Conservation (phyloP, 1,139 yeast species). For the Saccharomyces pastorianus region DNA sequence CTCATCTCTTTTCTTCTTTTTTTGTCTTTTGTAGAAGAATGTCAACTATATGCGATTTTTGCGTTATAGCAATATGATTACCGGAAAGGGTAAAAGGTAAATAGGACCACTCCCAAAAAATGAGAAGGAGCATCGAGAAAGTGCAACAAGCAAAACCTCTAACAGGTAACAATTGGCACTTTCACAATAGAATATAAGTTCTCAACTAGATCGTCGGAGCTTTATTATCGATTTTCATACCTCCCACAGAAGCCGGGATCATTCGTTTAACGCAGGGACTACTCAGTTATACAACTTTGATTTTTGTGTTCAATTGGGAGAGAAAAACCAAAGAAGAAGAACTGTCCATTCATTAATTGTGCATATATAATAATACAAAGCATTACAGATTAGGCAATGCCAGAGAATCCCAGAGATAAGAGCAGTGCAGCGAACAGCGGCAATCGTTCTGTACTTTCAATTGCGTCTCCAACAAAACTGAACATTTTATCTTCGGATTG, state of each 20-base stretch:
- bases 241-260: background rate
- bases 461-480: conserved; percentile 41
- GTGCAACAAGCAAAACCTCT: background rate
- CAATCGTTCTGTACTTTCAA: conserved; percentile 30
- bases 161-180: conserved; percentile 4
- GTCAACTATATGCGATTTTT: conserved; percentile 3
- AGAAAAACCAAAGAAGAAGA: background rate
- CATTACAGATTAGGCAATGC: background rate
- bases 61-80: background rate
- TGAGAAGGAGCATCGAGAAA: background rate
- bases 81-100: background rate
- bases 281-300: background rate
- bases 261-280: background rate
- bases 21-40: background rate
- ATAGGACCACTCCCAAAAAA: background rate
- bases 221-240: background rate
- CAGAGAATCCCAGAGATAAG: background rate
- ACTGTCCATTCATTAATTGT: background rate
- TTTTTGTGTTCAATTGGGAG: background rate
- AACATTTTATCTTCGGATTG: conserved; percentile 40
- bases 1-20: too few species aligned
- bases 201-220: too few species aligned
- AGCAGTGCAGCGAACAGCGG: conserved; percentile 10
- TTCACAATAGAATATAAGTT: conserved; percentile 6
- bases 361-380: too few species aligned